Percentiles rank a stretch among this genome's conserved stretches.
Conservation (phyloP, 2,329 filamentous ascomycete genomes). For the Pyrenochaeta sp. region DNA sequence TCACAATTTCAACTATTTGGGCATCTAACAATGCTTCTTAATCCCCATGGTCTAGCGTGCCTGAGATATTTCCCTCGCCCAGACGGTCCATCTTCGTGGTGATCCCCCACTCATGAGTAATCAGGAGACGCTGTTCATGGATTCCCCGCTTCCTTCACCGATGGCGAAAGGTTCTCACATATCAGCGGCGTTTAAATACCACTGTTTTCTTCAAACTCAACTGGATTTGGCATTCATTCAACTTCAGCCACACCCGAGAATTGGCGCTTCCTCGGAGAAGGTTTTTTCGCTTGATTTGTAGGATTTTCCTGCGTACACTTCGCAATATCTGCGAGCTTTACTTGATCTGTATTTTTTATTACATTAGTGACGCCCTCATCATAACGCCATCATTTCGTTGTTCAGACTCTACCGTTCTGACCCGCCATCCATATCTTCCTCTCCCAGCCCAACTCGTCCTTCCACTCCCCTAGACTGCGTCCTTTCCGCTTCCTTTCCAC, state of each 20-base stretch:
- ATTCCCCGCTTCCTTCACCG: not conserved
- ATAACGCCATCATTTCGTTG: not conserved
- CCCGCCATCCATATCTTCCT: slow-evolving; percentile 1
- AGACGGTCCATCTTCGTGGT: not conserved
- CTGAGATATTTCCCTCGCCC: too few relatives aligned
- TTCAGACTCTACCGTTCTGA: not conserved
- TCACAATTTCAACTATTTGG: too few relatives aligned
- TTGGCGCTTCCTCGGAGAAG: not conserved
- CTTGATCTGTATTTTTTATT: not conserved
- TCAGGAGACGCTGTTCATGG: not conserved
- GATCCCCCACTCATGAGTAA: not conserved
- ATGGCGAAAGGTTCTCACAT: not conserved
- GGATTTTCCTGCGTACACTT: too few relatives aligned
- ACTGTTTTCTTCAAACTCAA: not conserved
- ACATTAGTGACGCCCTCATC: not conserved
- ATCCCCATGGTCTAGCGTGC: too few relatives aligned
- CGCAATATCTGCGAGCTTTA: not conserved
- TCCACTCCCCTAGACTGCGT: not conserved
- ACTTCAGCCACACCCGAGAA: not conserved
- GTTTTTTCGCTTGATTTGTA: not conserved
- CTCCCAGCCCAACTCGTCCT: slow-evolving; percentile 2
- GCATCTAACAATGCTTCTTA: too few relatives aligned
- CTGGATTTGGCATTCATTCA: not conserved
- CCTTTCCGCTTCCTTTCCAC: not conserved
- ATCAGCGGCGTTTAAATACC: not conserved